Evolutionary conservation across 2,329 filamentous ascomycete species (phyloP), one percentile per base, ranked within the genome.

Genomic region (Xylariaceae sp.): DNA sequence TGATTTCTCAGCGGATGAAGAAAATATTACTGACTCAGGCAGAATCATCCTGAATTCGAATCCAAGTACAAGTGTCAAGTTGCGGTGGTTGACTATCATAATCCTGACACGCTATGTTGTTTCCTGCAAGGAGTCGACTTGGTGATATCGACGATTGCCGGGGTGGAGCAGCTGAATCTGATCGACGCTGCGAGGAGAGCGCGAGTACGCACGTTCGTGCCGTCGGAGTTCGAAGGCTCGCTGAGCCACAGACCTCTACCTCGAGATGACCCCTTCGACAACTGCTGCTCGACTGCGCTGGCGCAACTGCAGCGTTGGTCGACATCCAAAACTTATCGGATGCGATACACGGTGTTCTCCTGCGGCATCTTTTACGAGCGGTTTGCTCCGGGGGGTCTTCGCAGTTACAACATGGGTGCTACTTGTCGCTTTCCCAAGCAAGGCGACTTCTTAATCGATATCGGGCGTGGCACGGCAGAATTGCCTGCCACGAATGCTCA

Each of bases 321-420:
- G 11, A 70, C 75, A 3, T 74, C 76, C 2, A 70, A 66, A 48
- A 74, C 76, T 1, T 73, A 78, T 60, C 74, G 77, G 50, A 88
- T 92, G 75, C 79, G 81, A 48, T 89, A 82, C 62, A 90, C 88
- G 0, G 78, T 86, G 30, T 91, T 92, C 72, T 83, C 85, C 0
- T 92, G 89, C 66, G 89, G 89, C 17, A 74, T 91, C 35, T 84
- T 92, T 64, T 92, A 90, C 77, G 88, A 92, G 70, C 78, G 88
- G 0, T 91, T 92, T 67, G 84, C 83, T 17, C 85, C 85, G 0
- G 84, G 82, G 2, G 89, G 89, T 0, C 78, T 92, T 60, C 77
- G 78, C 10, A 75, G 78, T 15, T 78, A 84, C 56, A 76, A 79
- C 39, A 85, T 91, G 51, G 87, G 87, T 0, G 67, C 69, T 34